These are phyloP conservation scores for Arthrobotrys conoides DNA, from an alignment of 2,329 filamentous ascomycete species.

Conservation along the genomic window DNA sequence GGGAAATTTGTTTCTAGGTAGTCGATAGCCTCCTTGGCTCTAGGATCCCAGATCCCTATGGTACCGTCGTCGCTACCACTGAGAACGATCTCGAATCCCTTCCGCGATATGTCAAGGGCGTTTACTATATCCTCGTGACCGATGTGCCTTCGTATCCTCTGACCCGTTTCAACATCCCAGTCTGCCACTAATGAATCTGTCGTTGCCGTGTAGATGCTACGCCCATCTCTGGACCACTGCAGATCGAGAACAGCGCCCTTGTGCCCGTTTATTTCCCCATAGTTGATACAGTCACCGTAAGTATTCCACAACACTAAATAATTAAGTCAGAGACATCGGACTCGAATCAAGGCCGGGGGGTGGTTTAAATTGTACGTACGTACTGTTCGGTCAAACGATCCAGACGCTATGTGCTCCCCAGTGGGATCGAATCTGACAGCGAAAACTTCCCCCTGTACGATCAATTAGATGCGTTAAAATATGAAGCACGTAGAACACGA, in stretches of 20 bases:
- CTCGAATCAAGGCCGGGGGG: not conserved
- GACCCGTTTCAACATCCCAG: constrained; percentile 94
- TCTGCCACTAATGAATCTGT: constrained; percentile 93
- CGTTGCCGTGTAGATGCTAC: constrained; percentile 84
- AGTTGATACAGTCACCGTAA: constrained; percentile 93
- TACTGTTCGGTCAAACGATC: constrained; percentile 93
- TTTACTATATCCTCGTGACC: constrained; percentile 98
- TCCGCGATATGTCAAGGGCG: constrained; percentile 85
- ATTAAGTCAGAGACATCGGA: constrained; percentile 17
- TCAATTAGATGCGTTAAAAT: constrained; percentile 42
- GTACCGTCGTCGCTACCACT: constrained; percentile 94
- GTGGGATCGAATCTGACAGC: constrained; percentile 89
- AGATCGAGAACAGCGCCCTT: constrained; percentile 91
- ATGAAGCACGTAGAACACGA: not conserved
- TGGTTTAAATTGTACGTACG: constrained; percentile 71
- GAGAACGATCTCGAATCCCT: constrained; percentile 90
- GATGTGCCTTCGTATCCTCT: constrained; percentile 88
- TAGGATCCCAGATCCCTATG: constrained; percentile 95
- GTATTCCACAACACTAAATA: constrained; percentile 88
- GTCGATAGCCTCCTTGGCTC: constrained; percentile 87
- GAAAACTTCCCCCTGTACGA: constrained; percentile 82
- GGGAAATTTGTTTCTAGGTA: constrained; percentile 93
- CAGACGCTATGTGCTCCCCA: constrained; percentile 90
- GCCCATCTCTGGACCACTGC: constrained; percentile 96
- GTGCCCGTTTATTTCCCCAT: constrained; percentile 88